A percentile compares a stretch with the other conserved stretches of the same genome.
Evolutionary conservation across 2,329 filamentous ascomycete genomes (phyloP).

Genomic region (Zarea fungicola): DNA sequence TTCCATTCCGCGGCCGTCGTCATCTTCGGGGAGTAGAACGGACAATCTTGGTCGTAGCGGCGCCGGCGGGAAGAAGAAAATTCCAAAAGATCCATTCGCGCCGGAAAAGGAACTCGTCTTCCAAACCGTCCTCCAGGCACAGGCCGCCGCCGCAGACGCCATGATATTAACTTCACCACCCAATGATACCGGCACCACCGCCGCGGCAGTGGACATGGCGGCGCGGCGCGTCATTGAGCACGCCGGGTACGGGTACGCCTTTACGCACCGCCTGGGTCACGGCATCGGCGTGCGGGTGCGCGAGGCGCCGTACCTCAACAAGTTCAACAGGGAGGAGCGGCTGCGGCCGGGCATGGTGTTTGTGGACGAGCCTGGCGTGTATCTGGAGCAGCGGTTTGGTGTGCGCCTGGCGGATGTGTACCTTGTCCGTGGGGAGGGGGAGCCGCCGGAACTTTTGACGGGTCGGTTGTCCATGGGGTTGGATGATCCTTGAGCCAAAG

Average conservation of each 20-base stretch:
- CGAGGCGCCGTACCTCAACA: constrained; percentile 60
- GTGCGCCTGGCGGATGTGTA: constrained; percentile 60
- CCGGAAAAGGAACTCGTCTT: no score
- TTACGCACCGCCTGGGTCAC: constrained; percentile 59
- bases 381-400: constrained; percentile 54
- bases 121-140: no score
- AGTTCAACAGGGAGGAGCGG: constrained; percentile 46
- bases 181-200: constrained; percentile 46
- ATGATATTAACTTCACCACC: no score
- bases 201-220: constrained; percentile 56
- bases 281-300: constrained; percentile 63
- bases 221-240: constrained; percentile 51
- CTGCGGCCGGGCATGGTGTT: constrained; percentile 57
- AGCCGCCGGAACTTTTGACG: constrained; percentile 50
- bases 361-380: constrained; percentile 59
- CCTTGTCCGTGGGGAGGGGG: constrained; percentile 48
- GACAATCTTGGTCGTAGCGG: no score
- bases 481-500: constrained; percentile 42
- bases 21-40: no score
- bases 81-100: no score
- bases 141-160: no score
- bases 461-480: constrained; percentile 46
- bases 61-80: no score
- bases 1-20: no score
- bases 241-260: constrained; percentile 58